These are phyloP conservation scores for Rhizomucor miehei DNA, from an alignment of 371 early-diverging fungal genomes.

Conservation along the genomic window DNA sequence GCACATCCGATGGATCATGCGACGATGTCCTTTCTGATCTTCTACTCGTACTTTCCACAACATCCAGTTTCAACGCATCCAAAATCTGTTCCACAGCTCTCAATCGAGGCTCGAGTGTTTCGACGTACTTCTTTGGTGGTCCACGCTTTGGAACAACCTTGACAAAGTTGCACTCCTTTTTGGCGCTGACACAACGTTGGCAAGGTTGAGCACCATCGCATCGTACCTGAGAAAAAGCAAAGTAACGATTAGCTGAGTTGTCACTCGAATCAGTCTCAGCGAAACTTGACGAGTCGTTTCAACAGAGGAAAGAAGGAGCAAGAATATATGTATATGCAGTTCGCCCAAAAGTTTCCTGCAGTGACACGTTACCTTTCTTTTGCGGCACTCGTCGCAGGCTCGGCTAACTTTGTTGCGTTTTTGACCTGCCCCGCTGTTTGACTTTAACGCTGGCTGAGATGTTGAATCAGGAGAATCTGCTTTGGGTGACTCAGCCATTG, in stretches of 20 bases:
- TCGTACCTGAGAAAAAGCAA: slow-evolving; percentile 29
- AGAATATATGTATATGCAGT: slow-evolving; percentile 10
- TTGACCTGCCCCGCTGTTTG: slow-evolving; percentile 10
- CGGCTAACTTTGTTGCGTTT: slow-evolving; percentile 44
- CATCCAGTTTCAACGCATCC: slow-evolving; percentile 10
- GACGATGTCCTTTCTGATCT: no score
- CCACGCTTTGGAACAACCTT: slow-evolving; percentile 37
- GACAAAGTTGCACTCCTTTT: slow-evolving; percentile 40
- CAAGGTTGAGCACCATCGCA: slow-evolving; percentile 52
- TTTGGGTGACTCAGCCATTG: no score
- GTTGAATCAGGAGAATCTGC: no score
- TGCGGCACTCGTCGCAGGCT: slow-evolving; percentile 50
- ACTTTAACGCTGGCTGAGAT: no score
- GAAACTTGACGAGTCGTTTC: slow-evolving; percentile 36
- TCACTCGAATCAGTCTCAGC: slow-evolving; percentile 18
- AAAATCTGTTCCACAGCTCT: slow-evolving; percentile 33
- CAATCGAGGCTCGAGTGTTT: slow-evolving; percentile 37
- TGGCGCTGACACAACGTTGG: slow-evolving; percentile 35
- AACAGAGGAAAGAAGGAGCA: slow-evolving; percentile 9
- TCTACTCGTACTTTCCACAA: neutral
- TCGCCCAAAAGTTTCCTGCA: neutral
- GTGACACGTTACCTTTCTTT: slow-evolving; percentile 34
- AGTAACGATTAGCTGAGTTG: slow-evolving; percentile 9
- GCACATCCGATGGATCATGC: no score
- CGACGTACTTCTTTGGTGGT: slow-evolving; percentile 47